Conservation (phyloP, 2,329 filamentous ascomycete species). For the Saccharata proteae region DNA sequence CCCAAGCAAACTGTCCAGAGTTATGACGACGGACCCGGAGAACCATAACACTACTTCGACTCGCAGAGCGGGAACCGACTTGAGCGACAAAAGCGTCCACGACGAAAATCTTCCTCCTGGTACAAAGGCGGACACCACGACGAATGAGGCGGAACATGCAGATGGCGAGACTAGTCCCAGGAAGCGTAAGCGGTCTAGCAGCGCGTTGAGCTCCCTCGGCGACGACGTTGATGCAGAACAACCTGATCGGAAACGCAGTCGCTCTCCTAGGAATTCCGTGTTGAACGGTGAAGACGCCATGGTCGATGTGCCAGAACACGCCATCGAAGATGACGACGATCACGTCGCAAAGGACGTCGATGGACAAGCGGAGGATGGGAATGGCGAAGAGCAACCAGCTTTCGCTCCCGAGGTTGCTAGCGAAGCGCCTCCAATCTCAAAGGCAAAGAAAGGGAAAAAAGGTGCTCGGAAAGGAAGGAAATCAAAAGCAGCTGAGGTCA, state of each 20-base stretch:
- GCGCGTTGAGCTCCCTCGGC: constrained; percentile 23
- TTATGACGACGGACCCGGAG: constrained; percentile 20
- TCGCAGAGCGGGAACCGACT: constrained; percentile 1
- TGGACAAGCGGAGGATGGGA: constrained; percentile 8
- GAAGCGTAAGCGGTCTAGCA: constrained; percentile 35
- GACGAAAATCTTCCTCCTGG: constrained; percentile 3
- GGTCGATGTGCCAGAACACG: constrained; percentile 11
- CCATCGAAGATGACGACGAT: constrained; percentile 2
- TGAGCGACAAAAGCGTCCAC: constrained; percentile 5
- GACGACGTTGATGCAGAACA: constrained; percentile 21
- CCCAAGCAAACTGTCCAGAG: constrained; percentile 25
- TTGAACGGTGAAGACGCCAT: constrained; percentile 20
- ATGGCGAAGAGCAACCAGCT: constrained; percentile 4
- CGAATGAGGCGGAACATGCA: constrained; percentile 3
- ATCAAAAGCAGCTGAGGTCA: no score
- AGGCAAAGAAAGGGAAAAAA: constrained; percentile 6
- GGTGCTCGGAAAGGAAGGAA: no score
- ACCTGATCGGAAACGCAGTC: constrained; percentile 25
- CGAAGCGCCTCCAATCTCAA: background rate
- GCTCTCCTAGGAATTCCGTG: constrained; percentile 14
- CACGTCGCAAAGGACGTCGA: constrained; percentile 16
- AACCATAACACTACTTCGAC: constrained; percentile 8
- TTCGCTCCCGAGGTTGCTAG: constrained; percentile 1
- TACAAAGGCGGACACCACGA: constrained; percentile 1
- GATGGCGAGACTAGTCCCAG: constrained; percentile 13